Evolutionary conservation across 768 basidiomycete species (phyloP).

Genomic region (Pleurotus tuoliensis): DNA sequence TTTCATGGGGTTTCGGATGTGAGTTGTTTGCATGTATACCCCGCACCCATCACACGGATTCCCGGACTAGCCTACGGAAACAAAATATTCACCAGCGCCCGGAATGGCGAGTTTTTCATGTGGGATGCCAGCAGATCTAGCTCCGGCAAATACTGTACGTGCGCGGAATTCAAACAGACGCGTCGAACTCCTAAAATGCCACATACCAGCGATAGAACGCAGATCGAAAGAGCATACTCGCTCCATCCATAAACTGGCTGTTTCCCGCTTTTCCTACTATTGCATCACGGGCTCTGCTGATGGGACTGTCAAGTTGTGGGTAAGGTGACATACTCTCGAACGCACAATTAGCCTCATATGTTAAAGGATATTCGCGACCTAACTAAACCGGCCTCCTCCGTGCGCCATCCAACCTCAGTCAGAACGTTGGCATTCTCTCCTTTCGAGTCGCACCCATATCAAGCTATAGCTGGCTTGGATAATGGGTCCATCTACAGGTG

Average conservation of each 20-base stretch:
- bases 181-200: neutral
- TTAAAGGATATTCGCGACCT: conserved; percentile 70
- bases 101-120: conserved; percentile 79
- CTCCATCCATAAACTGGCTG: conserved; percentile 66
- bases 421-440: conserved; percentile 71
- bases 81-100: conserved; percentile 76
- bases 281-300: conserved; percentile 81
- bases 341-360: neutral
- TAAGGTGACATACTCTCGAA: conserved; percentile 26
- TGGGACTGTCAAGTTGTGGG: conserved; percentile 79
- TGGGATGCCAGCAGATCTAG: conserved; percentile 76
- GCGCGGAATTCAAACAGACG: neutral
- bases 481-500: conserved; percentile 68
- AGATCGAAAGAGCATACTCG: conserved; percentile 66
- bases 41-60: neutral
- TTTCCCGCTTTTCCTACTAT: conserved; percentile 66
- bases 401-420: conserved; percentile 67
- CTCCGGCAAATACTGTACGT: conserved; percentile 64
- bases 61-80: conserved; percentile 54
- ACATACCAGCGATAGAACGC: conserved; percentile 34
- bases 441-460: conserved; percentile 57
- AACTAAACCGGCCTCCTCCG: conserved; percentile 62
- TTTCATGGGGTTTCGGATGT: conserved; percentile 77
- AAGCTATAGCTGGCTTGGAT: conserved; percentile 65
- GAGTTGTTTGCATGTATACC: conserved; percentile 18